Evolutionary conservation across 2,329 filamentous ascomycete species (phyloP).

Genomic region (Arthrobotrys iridis): DNA sequence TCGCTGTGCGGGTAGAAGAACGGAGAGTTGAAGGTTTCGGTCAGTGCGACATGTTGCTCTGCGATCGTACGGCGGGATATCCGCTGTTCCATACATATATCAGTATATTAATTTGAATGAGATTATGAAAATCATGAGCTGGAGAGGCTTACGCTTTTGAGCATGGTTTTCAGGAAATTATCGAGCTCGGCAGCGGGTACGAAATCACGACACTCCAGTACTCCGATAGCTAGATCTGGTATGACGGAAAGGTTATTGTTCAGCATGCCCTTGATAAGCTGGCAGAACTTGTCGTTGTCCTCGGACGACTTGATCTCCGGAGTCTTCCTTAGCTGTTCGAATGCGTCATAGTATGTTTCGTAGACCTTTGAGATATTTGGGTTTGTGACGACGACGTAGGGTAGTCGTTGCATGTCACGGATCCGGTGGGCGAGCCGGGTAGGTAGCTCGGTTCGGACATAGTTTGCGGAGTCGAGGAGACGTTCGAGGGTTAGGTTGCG

Average conservation of each 20-base stretch:
- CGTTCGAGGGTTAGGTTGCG: constrained; percentile 89
- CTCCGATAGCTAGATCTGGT: constrained; percentile 91
- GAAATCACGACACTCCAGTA: constrained; percentile 85
- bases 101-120: constrained; percentile 18
- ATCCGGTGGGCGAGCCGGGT: constrained; percentile 92
- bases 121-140: background rate
- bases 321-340: constrained; percentile 85
- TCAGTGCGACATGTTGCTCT: constrained; percentile 93
- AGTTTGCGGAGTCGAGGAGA: constrained; percentile 93
- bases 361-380: constrained; percentile 93
- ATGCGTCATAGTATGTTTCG: constrained; percentile 95
- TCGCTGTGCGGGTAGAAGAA: constrained; percentile 80
- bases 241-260: constrained; percentile 92
- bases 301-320: constrained; percentile 84
- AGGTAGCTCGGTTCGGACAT: constrained; percentile 92
- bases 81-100: constrained; percentile 69
- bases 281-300: constrained; percentile 89
- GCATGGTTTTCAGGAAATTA: constrained; percentile 91
- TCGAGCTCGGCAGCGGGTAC: constrained; percentile 85
- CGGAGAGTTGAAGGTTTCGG: constrained; percentile 89
- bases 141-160: constrained; percentile 75
- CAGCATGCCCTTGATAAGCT: constrained; percentile 79
- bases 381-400: constrained; percentile 96
- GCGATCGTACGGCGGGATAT: constrained; percentile 97
- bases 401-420: constrained; percentile 95